Evolutionary conservation across 2,329 filamentous ascomycete genomes (phyloP).

Genomic region (Dothidotthia symphoricarpi): DNA sequence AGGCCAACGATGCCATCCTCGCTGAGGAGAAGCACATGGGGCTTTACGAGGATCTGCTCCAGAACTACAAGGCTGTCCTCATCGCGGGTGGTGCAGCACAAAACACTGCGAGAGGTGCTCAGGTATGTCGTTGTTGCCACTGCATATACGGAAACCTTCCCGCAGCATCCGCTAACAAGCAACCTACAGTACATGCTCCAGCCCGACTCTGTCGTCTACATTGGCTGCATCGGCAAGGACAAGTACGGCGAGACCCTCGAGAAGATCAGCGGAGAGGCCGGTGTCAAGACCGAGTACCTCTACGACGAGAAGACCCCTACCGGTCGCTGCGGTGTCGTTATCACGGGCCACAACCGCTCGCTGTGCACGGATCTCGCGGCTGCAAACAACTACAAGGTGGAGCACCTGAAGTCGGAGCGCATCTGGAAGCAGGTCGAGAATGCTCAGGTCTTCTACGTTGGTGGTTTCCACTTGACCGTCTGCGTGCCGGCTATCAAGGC

Average conservation of each 20-base stretch:
- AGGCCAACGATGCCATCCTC: slow-evolving; percentile 96
- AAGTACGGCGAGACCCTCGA: slow-evolving; percentile 89
- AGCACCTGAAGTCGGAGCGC: slow-evolving; percentile 85
- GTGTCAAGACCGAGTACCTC: slow-evolving; percentile 91
- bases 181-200: slow-evolving; percentile 75
- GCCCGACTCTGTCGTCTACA: slow-evolving; percentile 83
- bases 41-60: slow-evolving; percentile 90
- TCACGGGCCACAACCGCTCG: slow-evolving; percentile 93
- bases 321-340: slow-evolving; percentile 92
- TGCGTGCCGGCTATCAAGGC: slow-evolving; percentile 87
- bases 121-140: slow-evolving; percentile 48
- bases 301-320: slow-evolving; percentile 82
- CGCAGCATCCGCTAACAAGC: not conserved
- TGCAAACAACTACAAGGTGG: slow-evolving; percentile 94
- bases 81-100: slow-evolving; percentile 95
- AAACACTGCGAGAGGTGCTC: slow-evolving; percentile 93
- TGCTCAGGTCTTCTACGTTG: slow-evolving; percentile 86
- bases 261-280: slow-evolving; percentile 81
- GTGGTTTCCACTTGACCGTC: slow-evolving; percentile 96
- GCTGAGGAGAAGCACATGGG: slow-evolving; percentile 86
- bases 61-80: slow-evolving; percentile 88
- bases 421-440: slow-evolving; percentile 91
- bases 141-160: not conserved
- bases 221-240: slow-evolving; percentile 92
- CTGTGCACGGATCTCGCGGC: slow-evolving; percentile 94